These are phyloP conservation scores for Akanthomyces muscarius DNA, from an alignment of 2,329 filamentous ascomycete genomes.

Conservation along the genomic window DNA sequence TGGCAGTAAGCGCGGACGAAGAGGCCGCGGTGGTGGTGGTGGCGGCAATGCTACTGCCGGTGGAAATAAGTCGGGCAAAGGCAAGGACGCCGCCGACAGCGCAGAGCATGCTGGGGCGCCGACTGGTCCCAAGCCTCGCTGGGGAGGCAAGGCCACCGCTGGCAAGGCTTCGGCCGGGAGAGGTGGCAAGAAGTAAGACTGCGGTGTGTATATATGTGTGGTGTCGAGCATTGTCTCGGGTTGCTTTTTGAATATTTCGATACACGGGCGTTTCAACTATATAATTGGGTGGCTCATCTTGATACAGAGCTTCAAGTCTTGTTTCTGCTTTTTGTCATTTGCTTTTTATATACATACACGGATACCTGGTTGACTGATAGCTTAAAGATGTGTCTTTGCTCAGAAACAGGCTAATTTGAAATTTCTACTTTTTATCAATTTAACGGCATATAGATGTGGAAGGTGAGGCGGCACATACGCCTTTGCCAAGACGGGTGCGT, in stretches of 20 bases:
- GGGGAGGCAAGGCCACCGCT: not conserved
- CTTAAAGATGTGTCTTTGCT: not conserved
- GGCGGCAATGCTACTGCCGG: not conserved
- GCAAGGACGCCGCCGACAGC: constrained; percentile 6
- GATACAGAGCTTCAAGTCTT: constrained; percentile 7
- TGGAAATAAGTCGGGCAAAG: not conserved
- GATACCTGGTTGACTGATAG: not conserved
- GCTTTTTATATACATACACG: not conserved
- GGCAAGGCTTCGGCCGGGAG: not conserved
- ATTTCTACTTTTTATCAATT: not conserved
- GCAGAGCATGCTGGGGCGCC: not conserved
- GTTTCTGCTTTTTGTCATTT: not conserved
- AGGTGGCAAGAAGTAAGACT: constrained; percentile 2
- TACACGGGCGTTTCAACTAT: not conserved
- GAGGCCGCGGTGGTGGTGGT: constrained; percentile 23
- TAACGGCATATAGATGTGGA: not conserved
- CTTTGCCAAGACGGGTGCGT: not conserved
- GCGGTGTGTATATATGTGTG: not conserved
- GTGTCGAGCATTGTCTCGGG: not conserved
- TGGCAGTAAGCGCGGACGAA: constrained; percentile 28
- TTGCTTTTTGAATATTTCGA: not conserved
- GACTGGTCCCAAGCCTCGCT: not conserved
- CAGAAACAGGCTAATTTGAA: not conserved
- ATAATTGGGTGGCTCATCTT: not conserved
- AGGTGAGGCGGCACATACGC: not conserved